phyloP scores from a whole-genome alignment of 495 filamentous ascomycete species.

The Penicillium longicatenatum region DNA sequence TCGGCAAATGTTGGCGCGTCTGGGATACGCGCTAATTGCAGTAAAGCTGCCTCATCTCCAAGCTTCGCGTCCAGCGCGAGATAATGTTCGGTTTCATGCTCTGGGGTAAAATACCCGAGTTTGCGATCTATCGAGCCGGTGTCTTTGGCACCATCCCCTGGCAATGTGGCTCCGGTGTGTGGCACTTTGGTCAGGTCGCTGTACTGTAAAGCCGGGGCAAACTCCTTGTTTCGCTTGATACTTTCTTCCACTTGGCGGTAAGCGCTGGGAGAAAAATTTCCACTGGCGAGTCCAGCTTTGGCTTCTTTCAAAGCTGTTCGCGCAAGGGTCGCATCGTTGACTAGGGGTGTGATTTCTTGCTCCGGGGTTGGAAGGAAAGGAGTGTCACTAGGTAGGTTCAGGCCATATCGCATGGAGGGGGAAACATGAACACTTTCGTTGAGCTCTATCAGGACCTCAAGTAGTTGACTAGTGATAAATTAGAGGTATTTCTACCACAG shows the following conservation, averaged over 20 bases:
- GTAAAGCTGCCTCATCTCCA: constrained; percentile 46
- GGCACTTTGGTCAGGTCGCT: constrained; percentile 32
- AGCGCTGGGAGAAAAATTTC: constrained; percentile 39
- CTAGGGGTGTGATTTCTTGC: constrained; percentile 37
- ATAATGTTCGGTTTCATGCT: constrained; percentile 81
- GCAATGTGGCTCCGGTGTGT: constrained; percentile 27
- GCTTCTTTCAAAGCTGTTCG: constrained; percentile 47
- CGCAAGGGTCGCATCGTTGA: constrained; percentile 41
- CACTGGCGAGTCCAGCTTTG: constrained; percentile 41
- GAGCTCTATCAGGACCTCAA: constrained; percentile 84
- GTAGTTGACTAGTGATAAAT: constrained; percentile 58
- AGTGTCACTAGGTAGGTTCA: constrained; percentile 47
- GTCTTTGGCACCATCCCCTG: constrained; percentile 17
- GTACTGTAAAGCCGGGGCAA: constrained; percentile 40
- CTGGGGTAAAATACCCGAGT: constrained; percentile 66
- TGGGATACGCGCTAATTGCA: constrained; percentile 37
- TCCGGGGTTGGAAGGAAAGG: constrained; percentile 41
- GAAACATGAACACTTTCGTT: constrained; percentile 79
- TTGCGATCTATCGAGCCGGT: constrained; percentile 26
- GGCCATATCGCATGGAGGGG: constrained; percentile 68
- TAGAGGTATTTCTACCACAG: constrained; percentile 11
- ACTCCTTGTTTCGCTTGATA: constrained; percentile 41
- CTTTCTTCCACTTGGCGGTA: constrained; percentile 44
- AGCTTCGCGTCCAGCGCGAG: constrained; percentile 68
- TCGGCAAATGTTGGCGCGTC: constrained; percentile 47